Evolutionary conservation across 345 rosid species (phyloP), one percentile per base, ranked within the genome.

Genomic region (Nasturtium officinale): DNA sequence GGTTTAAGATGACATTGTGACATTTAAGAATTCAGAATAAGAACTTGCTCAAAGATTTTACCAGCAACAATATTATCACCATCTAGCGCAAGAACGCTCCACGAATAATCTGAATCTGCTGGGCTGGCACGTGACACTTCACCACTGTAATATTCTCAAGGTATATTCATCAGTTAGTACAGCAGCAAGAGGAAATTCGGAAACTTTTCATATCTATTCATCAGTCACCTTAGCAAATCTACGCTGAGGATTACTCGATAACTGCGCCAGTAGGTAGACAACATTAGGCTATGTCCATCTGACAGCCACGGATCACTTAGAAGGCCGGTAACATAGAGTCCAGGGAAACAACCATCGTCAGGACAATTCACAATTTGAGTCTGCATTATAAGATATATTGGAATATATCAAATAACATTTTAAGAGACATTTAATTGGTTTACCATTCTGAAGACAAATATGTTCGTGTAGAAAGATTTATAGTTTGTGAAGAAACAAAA

Each of bases 241-340:
- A 95, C 89, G 18, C 86, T 82, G 78, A 89, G 85, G 56, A 91
- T 77, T 65, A 79, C 94, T 86, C 86, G 85, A 76, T 69, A 40
- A 83, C 98, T 90, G 50, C 80, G 61, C 96, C 96, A 95, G 48
- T 72, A 37, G 60, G 99, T 87, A 82, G 92, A 78, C 65, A 95
- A 67, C 72, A 91, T 75, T 83, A 95, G 75, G 30, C 87, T 90
- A 75, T 82, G 72, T 74, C 96, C 90, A 85, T 95, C 96, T 69
- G 98, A 88, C 70, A 95, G 91, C 97, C 99, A 95, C 2, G 96
- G 92, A 61, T 84, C 82, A 43, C 61, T 61, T 50, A 84, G 90
- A 57, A 88, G 61, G 63, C 70, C 32, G 2, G 83, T 80, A 61
- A 35, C 67, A 78, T 91, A 95, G 53, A 95, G 93, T 73, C 99